Percentiles rank a stretch among this genome's conserved stretches.
phyloP scores from a whole-genome alignment of 305 asterid genomes.

The Euphrasia arctica region DNA sequence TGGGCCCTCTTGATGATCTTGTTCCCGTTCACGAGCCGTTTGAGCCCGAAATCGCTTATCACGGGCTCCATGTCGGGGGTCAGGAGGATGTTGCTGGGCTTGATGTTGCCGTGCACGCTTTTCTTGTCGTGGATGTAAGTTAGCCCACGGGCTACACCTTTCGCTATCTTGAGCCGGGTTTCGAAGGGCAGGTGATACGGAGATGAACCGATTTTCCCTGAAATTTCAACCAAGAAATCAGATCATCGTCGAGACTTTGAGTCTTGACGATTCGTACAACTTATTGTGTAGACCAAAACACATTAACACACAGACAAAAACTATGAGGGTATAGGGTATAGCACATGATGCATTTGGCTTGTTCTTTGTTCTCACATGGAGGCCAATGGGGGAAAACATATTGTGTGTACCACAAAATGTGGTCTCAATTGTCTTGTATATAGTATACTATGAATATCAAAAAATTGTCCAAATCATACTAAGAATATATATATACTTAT shows the following conservation, averaged over 20 bases:
- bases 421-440: constrained; percentile 28
- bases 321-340: constrained; percentile 18
- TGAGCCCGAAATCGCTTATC: constrained; percentile 75
- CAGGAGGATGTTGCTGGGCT: constrained; percentile 86
- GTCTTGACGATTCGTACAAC: background rate
- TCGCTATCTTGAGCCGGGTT: constrained; percentile 65
- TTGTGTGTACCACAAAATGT: constrained; percentile 9
- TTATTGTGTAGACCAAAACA: background rate
- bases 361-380: constrained; percentile 56
- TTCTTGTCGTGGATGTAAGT: constrained; percentile 82
- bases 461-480: background rate
- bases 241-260: no score
- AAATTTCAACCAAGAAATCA: constrained; percentile 18
- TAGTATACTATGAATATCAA: background rate
- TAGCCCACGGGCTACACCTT: constrained; percentile 79
- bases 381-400: constrained; percentile 28
- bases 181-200: constrained; percentile 59
- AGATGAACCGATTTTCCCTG: constrained; percentile 73
- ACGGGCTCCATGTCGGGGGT: constrained; percentile 78
- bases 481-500: background rate
- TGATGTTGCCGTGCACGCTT: constrained; percentile 87
- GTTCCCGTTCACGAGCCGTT: constrained; percentile 57
- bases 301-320: constrained; percentile 1
- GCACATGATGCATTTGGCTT: constrained; percentile 71
- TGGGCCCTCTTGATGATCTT: background rate